Evolutionary conservation across 1,284 basidiomycete species (phyloP), one percentile per base, ranked within the genome.

Genomic region (Anthracocystis panici-leucophaei): DNA sequence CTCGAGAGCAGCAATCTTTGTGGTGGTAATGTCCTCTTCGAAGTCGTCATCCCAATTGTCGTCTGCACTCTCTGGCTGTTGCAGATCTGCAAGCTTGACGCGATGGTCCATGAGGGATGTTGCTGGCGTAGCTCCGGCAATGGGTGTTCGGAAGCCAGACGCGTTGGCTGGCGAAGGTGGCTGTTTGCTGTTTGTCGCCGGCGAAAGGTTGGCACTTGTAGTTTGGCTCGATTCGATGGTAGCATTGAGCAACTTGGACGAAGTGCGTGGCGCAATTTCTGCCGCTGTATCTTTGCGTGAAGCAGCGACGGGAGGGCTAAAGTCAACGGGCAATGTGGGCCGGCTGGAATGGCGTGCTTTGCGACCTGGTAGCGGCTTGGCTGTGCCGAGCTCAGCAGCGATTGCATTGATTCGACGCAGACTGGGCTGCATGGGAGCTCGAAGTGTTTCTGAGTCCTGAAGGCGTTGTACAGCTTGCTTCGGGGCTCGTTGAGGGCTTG

Each of bases 1-100:
- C 40, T 64, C 78, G 82, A 57, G 81, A 90, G 92, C 91, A 87
- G 93, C 92, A 46, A 94, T 84, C 84, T 94, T 95, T 10, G 91
- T 91, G 59, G 92, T 90, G 1, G 93, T 93, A 29, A 95, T 94
- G 3, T 92, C 94, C 69, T 93, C 93, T 80, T 95, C 94, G 81
- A 98, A 99, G 84, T 99, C 96, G 77, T 94, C 93, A 82, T 99
- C 96, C 95, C 96, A 98, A 72, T 95, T 95, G 84, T 96, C 93
- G 11, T 91, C 93, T 81, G 93, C 91, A 74, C 72, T 66, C 44
- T 82, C 81, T 51, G 77, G 76, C 31, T 77, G 70, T 92, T 92
- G 84, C 92, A 84, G 48, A 79, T 86, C 78, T 83, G 87, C 67
- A 75, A 80, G 44, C 69, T 79, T 75, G 57, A 58, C 57, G 46